Evolutionary conservation across 139 green algal species (phyloP), one percentile per base, ranked within the genome.

Genomic region (Astrephomene gubernaculifera): DNA sequence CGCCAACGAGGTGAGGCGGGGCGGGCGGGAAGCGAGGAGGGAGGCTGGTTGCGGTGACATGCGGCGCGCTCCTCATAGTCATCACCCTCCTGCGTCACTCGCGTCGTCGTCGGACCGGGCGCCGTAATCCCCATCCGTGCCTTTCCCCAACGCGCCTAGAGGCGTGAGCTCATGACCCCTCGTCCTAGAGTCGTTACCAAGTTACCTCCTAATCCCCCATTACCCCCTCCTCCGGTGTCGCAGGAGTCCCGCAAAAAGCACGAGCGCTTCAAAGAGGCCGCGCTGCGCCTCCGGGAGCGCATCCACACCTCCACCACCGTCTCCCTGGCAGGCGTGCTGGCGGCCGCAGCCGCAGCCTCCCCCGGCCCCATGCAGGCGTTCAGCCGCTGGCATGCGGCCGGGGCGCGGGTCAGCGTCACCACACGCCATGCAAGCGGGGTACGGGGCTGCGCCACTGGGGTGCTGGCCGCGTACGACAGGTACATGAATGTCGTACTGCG

Each of bases 401-500:
- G 83, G 0, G 31, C 38, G 2, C 72, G 53, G 0, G 92, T 97
- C 71, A 69, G 89, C 36, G 93, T 97, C 2, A 87, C 93, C 36
- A 97, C 95, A 1, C 82, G 95, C 0, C 95, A 97, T 78, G 88
- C 86, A 0, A 64, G 70, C 0, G 95, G 95, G 25, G 87, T 96
- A 21, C 83, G 95, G 0, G 95, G 95, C 54, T 61, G 74, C 10
- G 89, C 91, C 6, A 71, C 90, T 61, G 87, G 94, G 8, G 85
- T 60, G 5, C 63, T 97, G 2, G 74, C 79, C 3, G 94, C 88
- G 2, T 97, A 94, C 85, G 94, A 96, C 86, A 91, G 89, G 63
- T 87, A 90, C 82, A 92, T 96, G 82, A 96, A 97, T 83, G 57
- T 97, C 22, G 84, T 97, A 24, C 82, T 97, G 64, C 65, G 73